Conservation (phyloP, 2,329 filamentous ascomycete genomes). For the Sclerotinia trifoliorum region DNA sequence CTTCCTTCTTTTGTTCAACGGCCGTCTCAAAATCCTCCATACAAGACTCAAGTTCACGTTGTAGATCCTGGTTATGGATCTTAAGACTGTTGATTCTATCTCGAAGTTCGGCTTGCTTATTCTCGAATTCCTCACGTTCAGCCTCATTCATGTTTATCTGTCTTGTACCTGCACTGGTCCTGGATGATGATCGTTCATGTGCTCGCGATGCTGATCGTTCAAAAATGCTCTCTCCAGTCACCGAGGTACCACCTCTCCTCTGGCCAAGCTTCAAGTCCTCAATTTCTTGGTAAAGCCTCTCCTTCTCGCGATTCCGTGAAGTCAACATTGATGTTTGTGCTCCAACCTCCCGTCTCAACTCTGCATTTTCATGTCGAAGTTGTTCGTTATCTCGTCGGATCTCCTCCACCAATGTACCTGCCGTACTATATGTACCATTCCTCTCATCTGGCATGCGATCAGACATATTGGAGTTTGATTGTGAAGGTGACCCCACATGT, state of each 20-base stretch:
- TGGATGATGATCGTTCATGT: constrained; percentile 69
- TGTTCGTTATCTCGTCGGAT: constrained; percentile 67
- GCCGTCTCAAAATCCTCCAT: constrained; percentile 76
- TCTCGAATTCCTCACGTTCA: constrained; percentile 84
- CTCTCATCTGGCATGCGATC: constrained; percentile 46
- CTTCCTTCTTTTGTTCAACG: constrained; percentile 60
- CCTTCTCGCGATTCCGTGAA: constrained; percentile 91
- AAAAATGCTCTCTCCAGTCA: constrained; percentile 82
- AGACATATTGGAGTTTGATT: constrained; percentile 51
- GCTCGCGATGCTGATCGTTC: constrained; percentile 91
- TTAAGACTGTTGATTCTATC: constrained; percentile 85
- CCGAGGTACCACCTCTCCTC: constrained; percentile 65
- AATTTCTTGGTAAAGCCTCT: constrained; percentile 92
- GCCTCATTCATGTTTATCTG: constrained; percentile 59
- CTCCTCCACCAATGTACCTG: constrained; percentile 74
- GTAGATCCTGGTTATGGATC: constrained; percentile 84
- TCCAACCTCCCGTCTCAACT: constrained; percentile 85
- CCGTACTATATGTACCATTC: constrained; percentile 54
- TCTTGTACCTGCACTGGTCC: constrained; percentile 51
- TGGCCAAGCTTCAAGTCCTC: constrained; percentile 91
- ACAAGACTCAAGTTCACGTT: constrained; percentile 76
- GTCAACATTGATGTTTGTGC: constrained; percentile 98
- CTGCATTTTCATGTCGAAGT: constrained; percentile 86
- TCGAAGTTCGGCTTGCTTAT: constrained; percentile 75
- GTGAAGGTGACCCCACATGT: constrained; percentile 46